A percentile compares a stretch with the other conserved stretches of the same genome.
These are phyloP conservation scores for Epicoccum nigrum DNA, from an alignment of 2,329 filamentous ascomycete species.

Conservation along the genomic window DNA sequence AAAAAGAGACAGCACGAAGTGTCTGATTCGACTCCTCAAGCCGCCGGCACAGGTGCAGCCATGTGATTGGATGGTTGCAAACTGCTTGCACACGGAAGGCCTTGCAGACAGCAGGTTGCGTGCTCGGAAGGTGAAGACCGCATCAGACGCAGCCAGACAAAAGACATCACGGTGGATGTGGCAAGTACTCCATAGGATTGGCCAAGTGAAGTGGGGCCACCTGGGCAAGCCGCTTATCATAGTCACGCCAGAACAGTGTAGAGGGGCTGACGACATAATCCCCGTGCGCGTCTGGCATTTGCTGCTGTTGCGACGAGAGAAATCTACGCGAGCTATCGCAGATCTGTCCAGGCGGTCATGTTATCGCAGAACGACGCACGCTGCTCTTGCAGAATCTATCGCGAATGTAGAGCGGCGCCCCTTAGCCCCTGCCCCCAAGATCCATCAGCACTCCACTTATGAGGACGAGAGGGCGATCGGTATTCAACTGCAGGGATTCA, in stretches of 20 bases:
- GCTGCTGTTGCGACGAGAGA: conserved; percentile 6
- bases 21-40: conserved; percentile 35
- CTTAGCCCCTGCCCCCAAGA: no score
- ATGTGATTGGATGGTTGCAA: conserved; percentile 27
- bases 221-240: conserved; percentile 16
- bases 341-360: conserved; percentile 1
- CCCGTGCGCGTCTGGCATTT: conserved; percentile 11
- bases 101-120: conserved; percentile 31
- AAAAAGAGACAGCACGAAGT: conserved; percentile 28
- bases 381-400: not conserved
- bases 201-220: conserved; percentile 13
- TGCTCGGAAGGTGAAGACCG: conserved; percentile 25
- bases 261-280: conserved; percentile 14
- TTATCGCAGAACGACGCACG: not conserved
- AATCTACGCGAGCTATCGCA: conserved; percentile 8
- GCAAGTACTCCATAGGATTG: conserved; percentile 9
- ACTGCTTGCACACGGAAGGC: conserved; percentile 16
- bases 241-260: conserved; percentile 10
- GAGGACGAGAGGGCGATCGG: conserved; percentile 4
- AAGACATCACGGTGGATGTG: conserved; percentile 13
- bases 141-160: conserved; percentile 19
- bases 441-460: not conserved
- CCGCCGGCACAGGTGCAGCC: conserved; percentile 25
- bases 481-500: conserved; percentile 4
- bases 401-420: no score